Percentiles rank a stretch among this genome's conserved stretches.
These are phyloP conservation scores for Aphanocladium album DNA, from an alignment of 2,329 filamentous ascomycete genomes.

Conservation along the genomic window DNA sequence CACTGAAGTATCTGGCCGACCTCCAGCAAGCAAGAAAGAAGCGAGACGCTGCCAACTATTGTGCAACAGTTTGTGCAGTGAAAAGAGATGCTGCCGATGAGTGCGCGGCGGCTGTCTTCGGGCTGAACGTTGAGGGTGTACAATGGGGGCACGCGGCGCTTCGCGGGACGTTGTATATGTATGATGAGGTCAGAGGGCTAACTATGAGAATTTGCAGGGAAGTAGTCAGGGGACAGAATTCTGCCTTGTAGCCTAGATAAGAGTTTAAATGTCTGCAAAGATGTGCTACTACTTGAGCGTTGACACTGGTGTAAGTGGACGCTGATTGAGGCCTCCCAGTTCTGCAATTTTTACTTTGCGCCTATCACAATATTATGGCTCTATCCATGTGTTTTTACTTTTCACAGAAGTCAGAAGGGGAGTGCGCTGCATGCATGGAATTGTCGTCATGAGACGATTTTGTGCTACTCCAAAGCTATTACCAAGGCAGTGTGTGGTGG, in stretches of 20 bases:
- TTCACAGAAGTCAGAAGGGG: not conserved
- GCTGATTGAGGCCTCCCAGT: not conserved
- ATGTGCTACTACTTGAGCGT: not conserved
- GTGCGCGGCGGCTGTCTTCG: not conserved
- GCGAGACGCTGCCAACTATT: conserved; percentile 43
- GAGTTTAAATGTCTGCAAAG: not conserved
- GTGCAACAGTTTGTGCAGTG: conserved; percentile 47
- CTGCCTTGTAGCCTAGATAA: not conserved
- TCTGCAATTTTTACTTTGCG: not conserved
- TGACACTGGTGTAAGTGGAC: not conserved
- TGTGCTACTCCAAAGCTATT: not conserved
- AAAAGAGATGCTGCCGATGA: conserved; percentile 43
- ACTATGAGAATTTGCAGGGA: too few species aligned
- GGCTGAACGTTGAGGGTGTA: not conserved
- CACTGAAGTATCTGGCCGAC: not conserved
- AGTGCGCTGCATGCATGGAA: not conserved
- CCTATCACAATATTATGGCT: too few species aligned
- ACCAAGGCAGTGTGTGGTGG: not conserved
- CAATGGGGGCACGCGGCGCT: not conserved
- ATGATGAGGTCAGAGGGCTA: not conserved
- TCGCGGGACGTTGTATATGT: not conserved
- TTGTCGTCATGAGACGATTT: conserved; percentile 1
- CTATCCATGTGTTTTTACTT: too few species aligned
- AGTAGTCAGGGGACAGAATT: not conserved
- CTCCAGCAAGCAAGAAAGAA: conserved; percentile 16